Percentiles rank a stretch among this genome's conserved stretches.
Evolutionary conservation across 805 yeast species (phyloP).

Genomic region (Grigorovia humatica): DNA sequence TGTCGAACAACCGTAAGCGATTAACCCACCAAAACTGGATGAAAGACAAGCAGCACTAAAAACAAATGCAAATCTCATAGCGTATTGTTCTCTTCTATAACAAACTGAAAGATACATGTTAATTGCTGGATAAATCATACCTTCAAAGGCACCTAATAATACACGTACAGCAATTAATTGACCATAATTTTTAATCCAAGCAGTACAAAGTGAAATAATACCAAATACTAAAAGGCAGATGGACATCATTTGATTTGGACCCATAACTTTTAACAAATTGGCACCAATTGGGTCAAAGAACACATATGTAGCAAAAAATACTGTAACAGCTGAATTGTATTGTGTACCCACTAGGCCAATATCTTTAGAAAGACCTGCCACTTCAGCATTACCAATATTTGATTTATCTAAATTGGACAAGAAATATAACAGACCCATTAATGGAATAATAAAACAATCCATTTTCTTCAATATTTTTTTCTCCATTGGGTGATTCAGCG

Average conservation of each 20-base stretch:
- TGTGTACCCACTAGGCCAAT: slow-evolving; percentile 31
- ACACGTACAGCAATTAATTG: slow-evolving; percentile 38
- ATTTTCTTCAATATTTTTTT: slow-evolving; percentile 30
- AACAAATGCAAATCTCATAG: slow-evolving; percentile 38
- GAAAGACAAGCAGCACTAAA: slow-evolving; percentile 45
- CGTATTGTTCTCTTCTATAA: slow-evolving; percentile 40
- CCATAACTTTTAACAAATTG: slow-evolving; percentile 29
- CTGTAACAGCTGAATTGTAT: slow-evolving; percentile 36
- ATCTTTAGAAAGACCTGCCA: slow-evolving; percentile 40
- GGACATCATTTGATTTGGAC: slow-evolving; percentile 30
- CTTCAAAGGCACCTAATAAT: slow-evolving; percentile 44
- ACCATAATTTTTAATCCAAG: slow-evolving; percentile 34
- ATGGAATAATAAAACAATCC: slow-evolving; percentile 35
- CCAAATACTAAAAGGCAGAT: slow-evolving; percentile 31
- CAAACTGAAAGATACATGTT: slow-evolving; percentile 38
- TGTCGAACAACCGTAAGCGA: slow-evolving; percentile 36
- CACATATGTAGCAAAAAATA: slow-evolving; percentile 38
- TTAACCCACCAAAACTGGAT: slow-evolving; percentile 46
- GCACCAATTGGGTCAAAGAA: slow-evolving; percentile 32
- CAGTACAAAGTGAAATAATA: slow-evolving; percentile 32
- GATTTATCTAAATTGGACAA: slow-evolving; percentile 43
- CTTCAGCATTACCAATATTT: slow-evolving; percentile 49
- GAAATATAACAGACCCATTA: slow-evolving; percentile 35
- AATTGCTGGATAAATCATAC: slow-evolving; percentile 42
- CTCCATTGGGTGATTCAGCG: slow-evolving; percentile 25